Evolutionary conservation across 441 rosid species (phyloP), one percentile per base, ranked within the genome.

Genomic region (Biscutella laevigata): DNA sequence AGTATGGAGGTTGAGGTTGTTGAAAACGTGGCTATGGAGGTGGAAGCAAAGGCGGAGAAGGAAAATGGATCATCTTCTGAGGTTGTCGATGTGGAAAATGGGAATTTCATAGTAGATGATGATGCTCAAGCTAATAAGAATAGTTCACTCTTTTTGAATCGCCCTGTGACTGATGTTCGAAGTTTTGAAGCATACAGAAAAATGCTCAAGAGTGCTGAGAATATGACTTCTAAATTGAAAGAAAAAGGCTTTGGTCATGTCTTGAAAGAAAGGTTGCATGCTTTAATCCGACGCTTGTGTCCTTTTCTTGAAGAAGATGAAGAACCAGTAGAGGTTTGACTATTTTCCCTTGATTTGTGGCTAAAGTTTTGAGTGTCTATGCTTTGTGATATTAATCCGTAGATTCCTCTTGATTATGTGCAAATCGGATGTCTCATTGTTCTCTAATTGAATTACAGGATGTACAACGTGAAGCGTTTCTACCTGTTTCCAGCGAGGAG

Each of bases 401-500:
- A 5, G 13, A 11, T 42, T 24, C 15, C 49, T 33, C 42, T 33
- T 17, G 42, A 32, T 43, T 33, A 9, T 53, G 29, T 22, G 41
- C n/a, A 41, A 43, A 6, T 26, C 4, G 14, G 40, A 13, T 26
- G 13, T 12, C 10, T 38, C 21, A 49, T 45, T 53, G 17, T 41
- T 61, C 38, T 16, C 48, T 41, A 2, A 53, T 66, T 58, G 46
- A 19, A 64, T 59, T 54, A 35, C 79, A 91, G 98, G 76, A 72
- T 48, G 61, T 64, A 61, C 76, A 75, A 27, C 33, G 4, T 5
- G 92, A 82, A 42, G 76, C 79, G 5, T 82, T 88, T 73, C 44
- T 56, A 41, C 82, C 82, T 44, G 74, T 92, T 37, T 73, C 84
- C 2, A 52, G 71, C 27, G 90, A 81, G 63, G 99, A 88, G 32